A percentile compares a stretch with the other conserved stretches of the same genome.
phyloP scores from a whole-genome alignment of 768 basidiomycete species.

The Nidularia pulvinata region DNA sequence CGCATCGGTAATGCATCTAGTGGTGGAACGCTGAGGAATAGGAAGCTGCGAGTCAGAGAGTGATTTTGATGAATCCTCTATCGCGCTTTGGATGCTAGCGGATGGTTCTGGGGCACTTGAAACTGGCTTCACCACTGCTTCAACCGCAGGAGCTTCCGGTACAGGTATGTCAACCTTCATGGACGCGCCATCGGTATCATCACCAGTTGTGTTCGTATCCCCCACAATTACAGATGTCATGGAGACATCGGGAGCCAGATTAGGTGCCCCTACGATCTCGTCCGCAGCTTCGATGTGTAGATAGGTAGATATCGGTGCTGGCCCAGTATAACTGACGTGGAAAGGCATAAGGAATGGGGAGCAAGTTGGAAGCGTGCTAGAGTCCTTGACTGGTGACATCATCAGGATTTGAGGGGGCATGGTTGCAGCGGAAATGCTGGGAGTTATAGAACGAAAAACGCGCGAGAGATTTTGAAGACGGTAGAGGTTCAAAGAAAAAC shows the following conservation, averaged over 20 bases:
- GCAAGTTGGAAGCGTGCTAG: conserved; percentile 28
- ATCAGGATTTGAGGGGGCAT: background rate
- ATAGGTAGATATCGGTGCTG: conserved; percentile 74
- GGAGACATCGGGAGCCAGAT: background rate
- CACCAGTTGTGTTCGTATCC: background rate
- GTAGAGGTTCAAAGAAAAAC: background rate
- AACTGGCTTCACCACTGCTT: background rate
- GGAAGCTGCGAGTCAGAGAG: background rate
- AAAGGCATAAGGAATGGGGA: conserved; percentile 84
- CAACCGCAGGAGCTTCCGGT: background rate
- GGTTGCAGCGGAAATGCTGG: background rate
- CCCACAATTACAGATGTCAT: background rate
- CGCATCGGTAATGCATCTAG: conserved; percentile 17
- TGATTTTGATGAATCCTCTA: background rate
- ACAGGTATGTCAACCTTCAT: background rate
- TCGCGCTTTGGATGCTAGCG: background rate
- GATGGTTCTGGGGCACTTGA: background rate
- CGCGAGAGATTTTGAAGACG: too few species aligned
- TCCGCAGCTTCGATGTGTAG: conserved; percentile 35
- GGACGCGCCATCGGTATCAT: background rate
- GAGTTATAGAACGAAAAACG: background rate
- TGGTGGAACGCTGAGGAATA: conserved; percentile 2
- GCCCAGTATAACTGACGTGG: conserved; percentile 68
- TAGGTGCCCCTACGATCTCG: background rate
- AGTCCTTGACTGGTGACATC: background rate